These are phyloP conservation scores for Prunus davidiana DNA, from an alignment of 306 rosid species.

Conservation along the genomic window DNA sequence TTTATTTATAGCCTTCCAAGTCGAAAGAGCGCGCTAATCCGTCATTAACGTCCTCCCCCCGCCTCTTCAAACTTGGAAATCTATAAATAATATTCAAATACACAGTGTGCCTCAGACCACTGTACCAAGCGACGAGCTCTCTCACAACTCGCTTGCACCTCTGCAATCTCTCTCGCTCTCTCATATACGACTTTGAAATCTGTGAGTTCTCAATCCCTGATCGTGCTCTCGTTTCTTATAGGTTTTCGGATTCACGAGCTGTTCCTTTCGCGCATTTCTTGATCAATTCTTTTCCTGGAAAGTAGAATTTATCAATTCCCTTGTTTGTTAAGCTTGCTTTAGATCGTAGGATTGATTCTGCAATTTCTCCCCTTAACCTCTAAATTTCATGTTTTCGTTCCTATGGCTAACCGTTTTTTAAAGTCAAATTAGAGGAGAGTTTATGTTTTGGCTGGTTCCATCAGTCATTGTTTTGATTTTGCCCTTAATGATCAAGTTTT, in stretches of 20 bases:
- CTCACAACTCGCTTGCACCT: not conserved
- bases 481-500: not conserved
- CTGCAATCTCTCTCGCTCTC: constrained; percentile 8
- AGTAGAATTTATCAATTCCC: constrained; percentile 9
- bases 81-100: not conserved
- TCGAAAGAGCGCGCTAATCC: constrained; percentile 2
- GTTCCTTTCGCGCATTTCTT: not conserved
- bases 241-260: not conserved
- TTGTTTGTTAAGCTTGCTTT: not conserved
- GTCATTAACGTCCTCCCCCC: not conserved
- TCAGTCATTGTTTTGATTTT: not conserved
- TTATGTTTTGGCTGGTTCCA: not conserved
- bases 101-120: not conserved
- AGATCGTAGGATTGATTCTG: not conserved
- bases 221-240: not conserved
- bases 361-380: not conserved
- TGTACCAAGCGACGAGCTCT: not conserved
- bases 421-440: not conserved
- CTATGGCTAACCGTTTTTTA: not conserved
- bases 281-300: constrained; percentile 7
- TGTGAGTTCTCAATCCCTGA: not conserved
- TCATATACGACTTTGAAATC: not conserved
- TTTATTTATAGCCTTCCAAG: not conserved
- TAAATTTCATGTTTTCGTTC: not conserved
- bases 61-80: not conserved